Evolutionary conservation across 768 basidiomycete genomes (phyloP).

Genomic region (Pisolithus marmoratus): DNA sequence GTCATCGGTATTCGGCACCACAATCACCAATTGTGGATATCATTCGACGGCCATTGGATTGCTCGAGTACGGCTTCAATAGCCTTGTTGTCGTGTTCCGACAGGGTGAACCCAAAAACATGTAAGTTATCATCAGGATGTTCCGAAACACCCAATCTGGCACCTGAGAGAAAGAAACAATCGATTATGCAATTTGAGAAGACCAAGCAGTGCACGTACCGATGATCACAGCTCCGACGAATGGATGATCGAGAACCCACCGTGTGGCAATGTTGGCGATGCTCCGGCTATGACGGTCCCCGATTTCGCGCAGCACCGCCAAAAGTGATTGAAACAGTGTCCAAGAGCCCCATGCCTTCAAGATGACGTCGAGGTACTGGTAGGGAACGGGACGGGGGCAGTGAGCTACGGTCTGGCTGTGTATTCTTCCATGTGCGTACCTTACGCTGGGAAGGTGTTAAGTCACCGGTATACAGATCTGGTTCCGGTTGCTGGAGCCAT

Average conservation of each 20-base stretch:
- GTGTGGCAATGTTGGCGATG: constrained; percentile 74
- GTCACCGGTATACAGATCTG: constrained; percentile 60
- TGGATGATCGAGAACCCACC: constrained; percentile 76
- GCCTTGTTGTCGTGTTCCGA: constrained; percentile 48
- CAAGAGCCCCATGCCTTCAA: constrained; percentile 74
- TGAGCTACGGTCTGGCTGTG: not conserved
- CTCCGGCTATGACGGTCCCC: constrained; percentile 62
- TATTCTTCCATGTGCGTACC: constrained; percentile 32
- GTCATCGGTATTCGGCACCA: constrained; percentile 72
- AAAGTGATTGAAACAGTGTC: constrained; percentile 65
- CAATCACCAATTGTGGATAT: constrained; percentile 75
- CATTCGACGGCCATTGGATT: constrained; percentile 56
- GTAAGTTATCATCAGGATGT: constrained; percentile 63
- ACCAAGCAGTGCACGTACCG: constrained; percentile 33
- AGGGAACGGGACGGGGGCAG: not conserved
- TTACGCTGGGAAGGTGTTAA: constrained; percentile 83
- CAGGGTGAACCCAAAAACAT: constrained; percentile 55
- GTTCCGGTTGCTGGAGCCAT: constrained; percentile 64
- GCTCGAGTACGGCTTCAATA: constrained; percentile 59
- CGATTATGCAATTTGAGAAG: constrained; percentile 1
- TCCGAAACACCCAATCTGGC: constrained; percentile 71
- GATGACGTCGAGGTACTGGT: constrained; percentile 83
- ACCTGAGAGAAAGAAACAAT: constrained; percentile 35
- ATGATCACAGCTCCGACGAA: constrained; percentile 78
- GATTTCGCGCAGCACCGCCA: constrained; percentile 53